Percentiles rank a stretch among this genome's conserved stretches.
Evolutionary conservation across 169 alveolate species (phyloP).

Genomic region (Eimeria tenella): DNA sequence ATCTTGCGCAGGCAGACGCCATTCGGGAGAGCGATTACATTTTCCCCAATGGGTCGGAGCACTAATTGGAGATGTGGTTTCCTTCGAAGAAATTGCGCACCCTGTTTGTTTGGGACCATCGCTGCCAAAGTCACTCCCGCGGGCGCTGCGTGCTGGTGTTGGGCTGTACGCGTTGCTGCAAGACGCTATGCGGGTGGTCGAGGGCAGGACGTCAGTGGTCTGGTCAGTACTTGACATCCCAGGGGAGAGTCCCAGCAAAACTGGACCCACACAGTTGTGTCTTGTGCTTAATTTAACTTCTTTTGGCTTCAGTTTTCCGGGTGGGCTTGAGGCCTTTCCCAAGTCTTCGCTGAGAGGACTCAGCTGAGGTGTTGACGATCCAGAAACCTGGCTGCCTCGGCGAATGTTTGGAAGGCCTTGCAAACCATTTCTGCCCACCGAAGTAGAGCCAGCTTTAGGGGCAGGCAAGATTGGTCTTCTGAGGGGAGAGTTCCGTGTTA

Average conservation of each 20-base stretch:
- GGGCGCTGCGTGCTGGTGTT: conserved; percentile 1
- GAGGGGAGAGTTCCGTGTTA: not conserved
- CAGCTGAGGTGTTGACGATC: not conserved
- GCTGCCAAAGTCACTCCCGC: not conserved
- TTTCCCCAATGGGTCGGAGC: not conserved
- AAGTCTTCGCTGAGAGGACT: no score
- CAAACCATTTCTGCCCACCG: not conserved
- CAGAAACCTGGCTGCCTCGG: not conserved
- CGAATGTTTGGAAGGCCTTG: not conserved
- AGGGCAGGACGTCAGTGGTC: not conserved
- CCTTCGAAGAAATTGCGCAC: not conserved
- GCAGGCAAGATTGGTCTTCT: conserved; percentile 1
- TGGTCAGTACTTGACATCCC: not conserved
- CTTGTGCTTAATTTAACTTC: no score
- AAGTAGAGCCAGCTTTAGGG: not conserved
- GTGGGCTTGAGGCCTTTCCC: no score
- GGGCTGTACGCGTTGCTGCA: conserved; percentile 31
- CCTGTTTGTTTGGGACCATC: not conserved
- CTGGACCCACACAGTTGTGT: not conserved
- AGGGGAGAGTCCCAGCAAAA: not conserved
- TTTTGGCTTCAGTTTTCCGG: no score
- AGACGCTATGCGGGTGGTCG: not conserved
- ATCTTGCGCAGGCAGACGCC: conserved; percentile 17
- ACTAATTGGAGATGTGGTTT: not conserved
- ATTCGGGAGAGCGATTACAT: not conserved